Conservation (phyloP, 305 asterid species). For the Fraxinus dipetala region DNA sequence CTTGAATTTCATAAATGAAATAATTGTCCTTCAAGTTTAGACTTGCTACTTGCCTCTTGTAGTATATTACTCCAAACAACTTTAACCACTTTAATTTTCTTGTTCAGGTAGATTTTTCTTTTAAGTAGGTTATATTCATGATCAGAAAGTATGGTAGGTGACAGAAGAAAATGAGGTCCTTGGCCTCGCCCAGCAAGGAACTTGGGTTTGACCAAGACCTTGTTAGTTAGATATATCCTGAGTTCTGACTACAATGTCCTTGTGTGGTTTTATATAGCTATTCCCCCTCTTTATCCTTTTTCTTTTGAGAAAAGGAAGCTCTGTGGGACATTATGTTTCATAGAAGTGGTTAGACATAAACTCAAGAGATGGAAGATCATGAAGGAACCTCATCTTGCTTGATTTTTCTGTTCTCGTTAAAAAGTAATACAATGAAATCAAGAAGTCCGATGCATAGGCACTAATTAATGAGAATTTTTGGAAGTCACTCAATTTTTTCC, state of each 20-base stretch:
- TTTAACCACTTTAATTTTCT: background rate
- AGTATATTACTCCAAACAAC: background rate
- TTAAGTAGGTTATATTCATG: background rate
- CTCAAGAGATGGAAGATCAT: background rate
- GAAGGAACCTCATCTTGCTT: background rate
- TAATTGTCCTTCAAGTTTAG: background rate
- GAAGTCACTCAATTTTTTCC: background rate
- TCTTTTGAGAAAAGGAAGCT: background rate
- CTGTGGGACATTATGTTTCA: background rate
- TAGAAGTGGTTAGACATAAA: background rate
- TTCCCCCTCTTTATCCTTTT: background rate
- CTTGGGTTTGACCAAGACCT: background rate
- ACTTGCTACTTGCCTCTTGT: background rate
- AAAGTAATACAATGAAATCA: background rate
- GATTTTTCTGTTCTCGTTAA: background rate
- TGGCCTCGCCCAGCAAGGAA: background rate
- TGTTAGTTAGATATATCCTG: background rate
- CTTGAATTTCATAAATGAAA: background rate
- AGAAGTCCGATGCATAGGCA: background rate
- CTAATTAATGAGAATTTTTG: background rate
- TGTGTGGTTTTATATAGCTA: background rate
- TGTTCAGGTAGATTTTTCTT: background rate
- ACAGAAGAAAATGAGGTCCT: background rate
- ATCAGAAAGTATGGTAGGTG: background rate
- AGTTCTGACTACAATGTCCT: background rate